Conservation (phyloP, 2,329 filamentous ascomycete genomes). For the Botrytis fragariae region DNA sequence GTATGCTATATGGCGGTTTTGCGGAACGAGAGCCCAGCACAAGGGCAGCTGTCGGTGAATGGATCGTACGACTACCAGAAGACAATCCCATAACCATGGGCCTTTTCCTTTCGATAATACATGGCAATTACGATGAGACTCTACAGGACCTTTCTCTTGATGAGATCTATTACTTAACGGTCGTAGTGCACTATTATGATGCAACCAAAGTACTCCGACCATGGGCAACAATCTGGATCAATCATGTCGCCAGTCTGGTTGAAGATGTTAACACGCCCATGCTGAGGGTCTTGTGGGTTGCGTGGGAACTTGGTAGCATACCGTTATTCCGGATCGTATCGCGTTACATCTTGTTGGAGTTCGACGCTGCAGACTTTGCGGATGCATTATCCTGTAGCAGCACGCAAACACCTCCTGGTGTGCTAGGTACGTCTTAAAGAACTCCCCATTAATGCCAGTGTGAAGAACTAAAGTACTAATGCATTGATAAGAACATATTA, state of each 20-base stretch:
- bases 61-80: background rate
- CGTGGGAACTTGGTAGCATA: background rate
- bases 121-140: background rate
- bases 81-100: background rate
- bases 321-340: background rate
- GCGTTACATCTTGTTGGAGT: background rate
- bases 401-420: background rate
- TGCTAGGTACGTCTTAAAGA: background rate
- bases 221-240: background rate
- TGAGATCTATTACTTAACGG: background rate
- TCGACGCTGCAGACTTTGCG: background rate
- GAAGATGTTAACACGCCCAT: background rate
- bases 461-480: background rate
- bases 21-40: background rate
- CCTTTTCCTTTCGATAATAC: background rate
- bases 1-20: background rate
- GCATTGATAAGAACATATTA: background rate
- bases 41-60: background rate
- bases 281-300: background rate
- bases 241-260: background rate
- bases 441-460: background rate
- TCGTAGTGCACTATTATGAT: background rate
- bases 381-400: background rate
- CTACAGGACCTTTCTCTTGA: background rate
- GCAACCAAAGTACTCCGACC: background rate